Evolutionary conservation across 148 eudicot species (phyloP).

Genomic region (Simmondsia chinensis): DNA sequence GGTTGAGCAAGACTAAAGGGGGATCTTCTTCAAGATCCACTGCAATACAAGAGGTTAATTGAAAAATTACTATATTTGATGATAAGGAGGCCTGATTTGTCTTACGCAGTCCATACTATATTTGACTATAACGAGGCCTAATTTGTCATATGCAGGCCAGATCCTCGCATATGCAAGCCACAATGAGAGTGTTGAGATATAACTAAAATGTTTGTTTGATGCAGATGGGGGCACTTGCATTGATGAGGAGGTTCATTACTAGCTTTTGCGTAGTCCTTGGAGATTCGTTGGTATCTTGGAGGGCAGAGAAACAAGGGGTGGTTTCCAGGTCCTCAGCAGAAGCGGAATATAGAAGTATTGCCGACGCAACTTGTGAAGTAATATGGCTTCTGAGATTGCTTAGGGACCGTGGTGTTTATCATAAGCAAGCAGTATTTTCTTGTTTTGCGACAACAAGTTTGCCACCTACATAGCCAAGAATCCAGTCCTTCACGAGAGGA

Average conservation of each 20-base stretch:
- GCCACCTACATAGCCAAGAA: not conserved
- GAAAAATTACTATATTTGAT: constrained; percentile 1
- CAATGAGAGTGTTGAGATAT: not conserved
- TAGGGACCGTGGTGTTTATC: no score
- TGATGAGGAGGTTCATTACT: not conserved
- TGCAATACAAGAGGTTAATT: not conserved
- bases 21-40: not conserved
- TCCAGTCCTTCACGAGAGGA: constrained; percentile 9
- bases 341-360: constrained; percentile 9
- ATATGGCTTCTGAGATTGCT: no score
- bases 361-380: no score
- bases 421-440: no score
- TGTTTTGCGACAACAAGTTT: no score
- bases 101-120: not conserved
- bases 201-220: not conserved
- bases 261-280: constrained; percentile 3
- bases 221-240: constrained; percentile 4
- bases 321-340: constrained; percentile 3
- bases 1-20: not conserved
- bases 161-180: not conserved
- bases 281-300: constrained; percentile 1
- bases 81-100: not conserved
- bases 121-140: constrained; percentile 1
- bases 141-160: no score
- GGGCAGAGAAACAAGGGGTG: constrained; percentile 5